Evolutionary conservation across 257 asterid genomes (phyloP).

Genomic region (Eustoma russellianum): DNA sequence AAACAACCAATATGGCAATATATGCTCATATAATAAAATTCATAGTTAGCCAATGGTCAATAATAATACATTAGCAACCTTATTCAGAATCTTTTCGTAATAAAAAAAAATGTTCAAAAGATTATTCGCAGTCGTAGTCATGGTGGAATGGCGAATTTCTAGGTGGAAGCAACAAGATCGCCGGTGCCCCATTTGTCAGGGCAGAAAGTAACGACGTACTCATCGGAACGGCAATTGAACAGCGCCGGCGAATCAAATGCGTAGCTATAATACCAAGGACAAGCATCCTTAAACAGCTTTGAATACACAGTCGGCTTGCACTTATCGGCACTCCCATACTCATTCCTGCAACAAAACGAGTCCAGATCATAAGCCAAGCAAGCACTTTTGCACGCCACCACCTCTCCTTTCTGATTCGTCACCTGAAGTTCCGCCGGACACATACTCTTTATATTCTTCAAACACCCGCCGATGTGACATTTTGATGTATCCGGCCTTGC

Average conservation of each 20-base stretch:
- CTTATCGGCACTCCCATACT: slow-evolving; percentile 46
- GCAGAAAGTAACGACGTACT: slow-evolving; percentile 53
- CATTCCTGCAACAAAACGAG: slow-evolving; percentile 63
- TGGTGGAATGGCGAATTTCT: not conserved
- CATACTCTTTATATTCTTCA: slow-evolving; percentile 22
- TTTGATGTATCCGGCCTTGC: slow-evolving; percentile 11
- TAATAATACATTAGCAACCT: not conserved
- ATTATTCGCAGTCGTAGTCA: not conserved
- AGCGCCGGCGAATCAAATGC: slow-evolving; percentile 60
- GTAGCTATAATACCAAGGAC: slow-evolving; percentile 61
- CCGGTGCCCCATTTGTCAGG: slow-evolving; percentile 50
- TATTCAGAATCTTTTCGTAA: not conserved
- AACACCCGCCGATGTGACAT: slow-evolving; percentile 52
- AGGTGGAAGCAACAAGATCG: not conserved
- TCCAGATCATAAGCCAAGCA: slow-evolving; percentile 68
- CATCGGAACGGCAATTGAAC: slow-evolving; percentile 45
- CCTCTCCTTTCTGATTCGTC: slow-evolving; percentile 27
- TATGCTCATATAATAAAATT: too few relatives aligned
- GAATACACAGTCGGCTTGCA: slow-evolving; percentile 64
- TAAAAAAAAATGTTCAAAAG: not conserved
- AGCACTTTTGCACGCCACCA: slow-evolving; percentile 82
- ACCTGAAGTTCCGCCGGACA: slow-evolving; percentile 59
- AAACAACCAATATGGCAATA: too few relatives aligned
- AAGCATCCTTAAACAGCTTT: slow-evolving; percentile 53
- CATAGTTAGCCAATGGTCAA: too few relatives aligned